phyloP scores from a whole-genome alignment of 176 grass and related monocot species.

The Pharus latifolius region DNA sequence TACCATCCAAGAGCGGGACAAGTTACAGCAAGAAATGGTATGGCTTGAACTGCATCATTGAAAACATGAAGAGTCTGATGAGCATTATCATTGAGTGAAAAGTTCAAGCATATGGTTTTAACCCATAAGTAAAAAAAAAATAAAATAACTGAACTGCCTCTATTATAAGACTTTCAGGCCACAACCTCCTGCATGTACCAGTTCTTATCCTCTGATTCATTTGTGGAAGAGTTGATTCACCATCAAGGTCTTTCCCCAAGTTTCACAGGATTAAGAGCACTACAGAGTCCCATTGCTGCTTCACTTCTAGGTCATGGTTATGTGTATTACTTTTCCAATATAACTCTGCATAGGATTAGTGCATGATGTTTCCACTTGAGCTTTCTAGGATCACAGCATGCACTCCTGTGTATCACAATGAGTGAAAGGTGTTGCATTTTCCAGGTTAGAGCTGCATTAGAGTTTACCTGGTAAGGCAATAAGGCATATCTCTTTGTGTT shows the following conservation, averaged over 20 bases:
- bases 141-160: neutral
- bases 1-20: conserved; percentile 61
- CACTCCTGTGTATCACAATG: neutral
- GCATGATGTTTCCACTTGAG: too few relatives aligned
- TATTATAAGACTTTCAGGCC: neutral
- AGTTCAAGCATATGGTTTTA: neutral
- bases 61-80: neutral
- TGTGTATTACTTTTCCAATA: too few relatives aligned
- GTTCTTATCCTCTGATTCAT: too few relatives aligned
- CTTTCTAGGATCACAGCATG: too few relatives aligned
- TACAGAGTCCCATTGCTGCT: too few relatives aligned
- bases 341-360: too few relatives aligned
- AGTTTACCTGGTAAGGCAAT: too few relatives aligned
- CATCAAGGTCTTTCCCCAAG: too few relatives aligned
- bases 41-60: conserved; percentile 10
- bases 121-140: neutral
- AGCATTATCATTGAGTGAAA: too few relatives aligned
- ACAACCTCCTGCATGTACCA: neutral
- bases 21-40: conserved; percentile 78
- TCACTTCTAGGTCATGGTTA: too few relatives aligned
- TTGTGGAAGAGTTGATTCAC: too few relatives aligned
- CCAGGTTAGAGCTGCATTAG: neutral
- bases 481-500: neutral
- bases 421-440: neutral
- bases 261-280: too few relatives aligned